Conservation (phyloP, 768 basidiomycete species). For the Leccinum subgranulosum region DNA sequence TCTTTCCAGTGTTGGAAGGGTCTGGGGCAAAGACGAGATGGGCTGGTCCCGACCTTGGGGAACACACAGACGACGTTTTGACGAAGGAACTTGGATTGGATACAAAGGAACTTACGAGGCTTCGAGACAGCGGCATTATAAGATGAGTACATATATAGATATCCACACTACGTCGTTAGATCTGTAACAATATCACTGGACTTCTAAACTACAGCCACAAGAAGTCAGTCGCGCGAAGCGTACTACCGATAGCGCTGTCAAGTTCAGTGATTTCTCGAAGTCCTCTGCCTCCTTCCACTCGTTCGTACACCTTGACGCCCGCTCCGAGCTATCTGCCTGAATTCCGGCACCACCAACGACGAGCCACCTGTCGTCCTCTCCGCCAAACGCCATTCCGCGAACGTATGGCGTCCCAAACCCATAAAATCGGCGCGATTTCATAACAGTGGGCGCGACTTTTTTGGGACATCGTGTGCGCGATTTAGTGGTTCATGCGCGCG, state of each 20-base stretch:
- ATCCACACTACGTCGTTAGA: too few species aligned
- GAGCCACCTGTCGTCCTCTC: too few species aligned
- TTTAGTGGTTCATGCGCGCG: too few species aligned
- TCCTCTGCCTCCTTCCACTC: constrained; percentile 54
- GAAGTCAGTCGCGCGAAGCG: constrained; percentile 34
- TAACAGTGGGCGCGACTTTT: too few species aligned
- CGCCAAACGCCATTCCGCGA: too few species aligned
- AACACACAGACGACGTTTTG: constrained; percentile 52
- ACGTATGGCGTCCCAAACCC: too few species aligned
- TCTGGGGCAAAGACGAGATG: constrained; percentile 56
- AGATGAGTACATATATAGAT: constrained; percentile 12
- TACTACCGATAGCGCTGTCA: constrained; percentile 34
- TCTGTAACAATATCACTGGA: not conserved
- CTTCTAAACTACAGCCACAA: constrained; percentile 28
- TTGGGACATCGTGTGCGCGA: too few species aligned
- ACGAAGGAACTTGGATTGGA: constrained; percentile 41
- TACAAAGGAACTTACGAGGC: constrained; percentile 33
- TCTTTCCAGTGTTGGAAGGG: constrained; percentile 61
- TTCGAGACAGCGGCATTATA: constrained; percentile 43
- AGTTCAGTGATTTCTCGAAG: constrained; percentile 52
- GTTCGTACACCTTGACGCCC: constrained; percentile 70
- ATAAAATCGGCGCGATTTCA: too few species aligned
- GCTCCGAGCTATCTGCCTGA: constrained; percentile 54
- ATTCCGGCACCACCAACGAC: constrained; percentile 50
- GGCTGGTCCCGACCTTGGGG: constrained; percentile 69